Conservation (phyloP, 176 grass and related monocot genomes). For the Triticum monococcum region DNA sequence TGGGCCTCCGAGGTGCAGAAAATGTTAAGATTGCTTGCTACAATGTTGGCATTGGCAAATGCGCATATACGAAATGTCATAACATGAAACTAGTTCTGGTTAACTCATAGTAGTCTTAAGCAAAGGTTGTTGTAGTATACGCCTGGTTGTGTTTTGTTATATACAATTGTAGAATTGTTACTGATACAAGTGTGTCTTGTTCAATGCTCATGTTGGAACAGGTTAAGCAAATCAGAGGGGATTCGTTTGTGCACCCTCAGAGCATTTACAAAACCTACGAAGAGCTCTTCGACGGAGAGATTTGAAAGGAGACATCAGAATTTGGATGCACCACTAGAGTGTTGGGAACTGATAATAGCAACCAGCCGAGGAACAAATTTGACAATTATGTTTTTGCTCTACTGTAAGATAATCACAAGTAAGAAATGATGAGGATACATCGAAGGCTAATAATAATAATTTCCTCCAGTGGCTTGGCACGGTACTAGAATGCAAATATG, state of each 20-base stretch:
- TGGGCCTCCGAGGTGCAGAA: neutral
- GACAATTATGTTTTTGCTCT: neutral
- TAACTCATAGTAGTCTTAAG: neutral
- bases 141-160: neutral
- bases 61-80: neutral
- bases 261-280: slow-evolving; percentile 60
- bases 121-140: neutral
- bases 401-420: neutral
- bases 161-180: neutral
- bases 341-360: neutral
- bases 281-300: slow-evolving; percentile 60
- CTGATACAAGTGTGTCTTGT: slow-evolving; percentile 2
- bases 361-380: neutral
- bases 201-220: slow-evolving; percentile 17
- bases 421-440: neutral
- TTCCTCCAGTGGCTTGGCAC: too few relatives aligned
- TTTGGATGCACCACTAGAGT: neutral
- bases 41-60: neutral
- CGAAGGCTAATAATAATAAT: neutral
- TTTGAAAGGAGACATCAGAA: neutral
- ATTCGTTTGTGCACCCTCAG: slow-evolving; percentile 34
- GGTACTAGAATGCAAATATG: too few relatives aligned
- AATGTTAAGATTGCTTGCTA: neutral
- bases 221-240: slow-evolving; percentile 45
- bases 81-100: neutral